Evolutionary conservation across 2,329 filamentous ascomycete genomes (phyloP).

Genomic region (Monilinia vaccinii-corymbosi): DNA sequence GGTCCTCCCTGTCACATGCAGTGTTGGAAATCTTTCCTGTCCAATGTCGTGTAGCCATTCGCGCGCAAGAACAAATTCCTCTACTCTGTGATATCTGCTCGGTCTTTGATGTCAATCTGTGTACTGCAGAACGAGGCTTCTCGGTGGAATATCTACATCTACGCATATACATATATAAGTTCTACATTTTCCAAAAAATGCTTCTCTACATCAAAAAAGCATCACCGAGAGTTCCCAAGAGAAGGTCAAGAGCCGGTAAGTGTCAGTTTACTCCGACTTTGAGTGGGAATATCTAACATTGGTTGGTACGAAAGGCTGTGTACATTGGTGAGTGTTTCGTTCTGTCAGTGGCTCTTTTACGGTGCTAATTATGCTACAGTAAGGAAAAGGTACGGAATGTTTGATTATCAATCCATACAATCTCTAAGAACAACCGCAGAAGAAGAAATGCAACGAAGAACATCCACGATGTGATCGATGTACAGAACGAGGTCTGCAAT

Average conservation of each 20-base stretch:
- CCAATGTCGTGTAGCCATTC: conserved; percentile 1
- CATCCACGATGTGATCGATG: conserved; percentile 28
- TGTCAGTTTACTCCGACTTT: not conserved
- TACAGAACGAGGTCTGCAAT: conserved; percentile 22
- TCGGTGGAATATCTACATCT: not conserved
- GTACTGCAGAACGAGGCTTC: not conserved
- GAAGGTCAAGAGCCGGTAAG: conserved; percentile 50
- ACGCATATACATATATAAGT: not conserved
- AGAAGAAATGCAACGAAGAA: conserved; percentile 30
- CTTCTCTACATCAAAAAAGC: conserved; percentile 50
- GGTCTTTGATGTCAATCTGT: not conserved
- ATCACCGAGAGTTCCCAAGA: conserved; percentile 49
- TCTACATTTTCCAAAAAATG: conserved; percentile 33
- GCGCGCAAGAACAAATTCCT: conserved; percentile 1
- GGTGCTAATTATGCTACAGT: conserved; percentile 21
- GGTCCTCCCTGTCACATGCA: not conserved
- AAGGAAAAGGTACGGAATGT: conserved; percentile 27
- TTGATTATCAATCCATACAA: not conserved
- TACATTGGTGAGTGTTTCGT: conserved; percentile 25
- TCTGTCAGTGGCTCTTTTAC: not conserved
- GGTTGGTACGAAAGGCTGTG: conserved; percentile 21
- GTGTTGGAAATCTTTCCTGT: not conserved
- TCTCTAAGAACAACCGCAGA: conserved; percentile 20
- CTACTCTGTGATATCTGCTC: not conserved
- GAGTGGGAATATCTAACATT: conserved; percentile 12